Evolutionary conservation across 192 early-diverging fungal species (phyloP), one percentile per base, ranked within the genome.

Genomic region (Umbelopsis sp.): DNA sequence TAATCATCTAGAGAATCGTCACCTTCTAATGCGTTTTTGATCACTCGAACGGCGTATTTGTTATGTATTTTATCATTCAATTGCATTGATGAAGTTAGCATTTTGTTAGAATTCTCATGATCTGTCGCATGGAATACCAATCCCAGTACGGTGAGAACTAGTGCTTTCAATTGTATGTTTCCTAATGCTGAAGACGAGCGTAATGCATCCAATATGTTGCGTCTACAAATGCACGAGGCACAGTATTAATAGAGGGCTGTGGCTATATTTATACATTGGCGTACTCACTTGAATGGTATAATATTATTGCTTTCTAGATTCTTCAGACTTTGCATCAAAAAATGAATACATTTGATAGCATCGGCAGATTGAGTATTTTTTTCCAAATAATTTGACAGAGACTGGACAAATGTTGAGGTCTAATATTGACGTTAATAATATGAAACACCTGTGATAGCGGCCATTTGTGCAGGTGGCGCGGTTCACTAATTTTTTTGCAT

Each of bases 41-140:
- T 33, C 16, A 61, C 33, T 35, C 55, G 55, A 37, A 35, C 30
- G 11, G 55, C 55, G 25, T 61, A 25, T 35, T 61, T 61, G 55
- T 61, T 61, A 2, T 61, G 27, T 8, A 35, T 61, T 61, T 61
- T 61, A n/a, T 61, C 27, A 18, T 61, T 61, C 13, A 61, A 18
- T 15, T n/a, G 27, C 52, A 64, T 73, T 44, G 76, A 76, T 11
- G 81, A 58, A 46, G 64, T 66, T n/a, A 83, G 71, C 71, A 80
- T 83, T 46, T 83, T 83, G 41, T 80, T 75, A 4, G 78, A 73
- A 20, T 83, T 76, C n/a, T 74, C 76, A 41, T 83, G 76, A 15
- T 83, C 73, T 9, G 76, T 75, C 22, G 71, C 68, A 48, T 70
- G 49, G 22, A 80, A 80, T 4, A 83, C 47, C 48, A 73, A 69